Evolutionary conservation across 2,329 filamentous ascomycete species (phyloP), one percentile per base, ranked within the genome.

Genomic region (Cordyceps militaris): DNA sequence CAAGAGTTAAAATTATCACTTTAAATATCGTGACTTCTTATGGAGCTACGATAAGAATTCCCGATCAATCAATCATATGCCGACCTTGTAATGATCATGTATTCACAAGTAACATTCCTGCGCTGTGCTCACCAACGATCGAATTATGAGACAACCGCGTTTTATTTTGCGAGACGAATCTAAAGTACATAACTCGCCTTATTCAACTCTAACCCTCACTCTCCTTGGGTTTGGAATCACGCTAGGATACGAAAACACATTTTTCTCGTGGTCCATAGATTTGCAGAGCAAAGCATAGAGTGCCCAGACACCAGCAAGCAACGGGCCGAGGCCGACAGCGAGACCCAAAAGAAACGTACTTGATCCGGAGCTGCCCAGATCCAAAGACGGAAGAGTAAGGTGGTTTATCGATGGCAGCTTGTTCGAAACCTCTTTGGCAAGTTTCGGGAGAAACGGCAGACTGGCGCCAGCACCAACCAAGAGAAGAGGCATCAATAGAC

Each of bases 231-330:
- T 28, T 13, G 54, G 54, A 26, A 49, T 57, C 8, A 57, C 19
- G 16, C 24, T 26, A n/a, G 43, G 43, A 30, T 57, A 57, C 9
- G 42, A 26, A 57, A 57, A 57, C 26, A 34, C 24, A 19, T 57
- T 44, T 32, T 57, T 57, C 10, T 19, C 26, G 54, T 49, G 54
- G 16, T 50, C 43, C 14, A 57, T 24, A 16, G 54, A 49, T 32
- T 57, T 57, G 23, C 48, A 58, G 26, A 47, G 26, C 26, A 26
- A 30, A 24, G 6, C 13, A 47, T 47, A 47, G 43, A 47, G 23
- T 11, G 26, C 23, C 43, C 43, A 47, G 23, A 47, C 24, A 47
- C 26, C 7, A 9, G 43, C 43, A 24, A 47, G 43, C 43, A 47
- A 47, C 21, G 16, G 43, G 43, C 43, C 43, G 19, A 47, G 23